Evolutionary conservation across 192 early-diverging fungal species (phyloP), one percentile per base, ranked within the genome.

Genomic region (Coemansia sp.): DNA sequence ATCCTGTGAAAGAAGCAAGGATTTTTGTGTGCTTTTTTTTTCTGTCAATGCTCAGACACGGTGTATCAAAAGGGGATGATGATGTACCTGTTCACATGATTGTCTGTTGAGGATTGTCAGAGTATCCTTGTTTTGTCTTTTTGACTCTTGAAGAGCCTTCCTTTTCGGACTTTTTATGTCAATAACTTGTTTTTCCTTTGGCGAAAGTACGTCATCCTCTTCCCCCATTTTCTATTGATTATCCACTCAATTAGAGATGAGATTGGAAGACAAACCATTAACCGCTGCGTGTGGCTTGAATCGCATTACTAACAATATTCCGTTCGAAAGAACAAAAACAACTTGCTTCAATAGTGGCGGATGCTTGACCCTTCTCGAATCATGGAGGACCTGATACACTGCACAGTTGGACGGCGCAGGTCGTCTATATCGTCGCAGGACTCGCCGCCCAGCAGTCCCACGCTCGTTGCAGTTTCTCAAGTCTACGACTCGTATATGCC

Each of bases 331-430:
- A n/a, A n/a, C n/a, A n/a, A n/a, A n/a, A n/a, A n/a, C n/a, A n/a
- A n/a, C n/a, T 43, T 18, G 40, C 40, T 43, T 16, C 15, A 18
- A 18, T 79, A 80, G 78, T 80, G 78, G 78, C 68, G 78, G 55
- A 80, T 55, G 43, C 68, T 80, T 31, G 78, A 80, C 46, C 78
- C 78, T 28, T 61, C 78, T 51, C 61, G 78, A 52, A 80, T 80
- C 26, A 80, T 80, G 78, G 78, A 80, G 58, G 78, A 80, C 55
- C 55, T 80, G 5, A 75, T 80, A 16, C 69, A 75, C 58, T 80
- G 77, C 56, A 80, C 77, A 9, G 25, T 59, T 12, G 72, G 68
- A 7, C 51, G 52, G 18, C 76, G 72, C 39, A 69, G 78, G 40
- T 62, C 68, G 2, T 77, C 74, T 13, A 45, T 70, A 13, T 67